These are phyloP conservation scores for Amanita fuliginea DNA, from an alignment of 768 basidiomycete species.

Conservation along the genomic window DNA sequence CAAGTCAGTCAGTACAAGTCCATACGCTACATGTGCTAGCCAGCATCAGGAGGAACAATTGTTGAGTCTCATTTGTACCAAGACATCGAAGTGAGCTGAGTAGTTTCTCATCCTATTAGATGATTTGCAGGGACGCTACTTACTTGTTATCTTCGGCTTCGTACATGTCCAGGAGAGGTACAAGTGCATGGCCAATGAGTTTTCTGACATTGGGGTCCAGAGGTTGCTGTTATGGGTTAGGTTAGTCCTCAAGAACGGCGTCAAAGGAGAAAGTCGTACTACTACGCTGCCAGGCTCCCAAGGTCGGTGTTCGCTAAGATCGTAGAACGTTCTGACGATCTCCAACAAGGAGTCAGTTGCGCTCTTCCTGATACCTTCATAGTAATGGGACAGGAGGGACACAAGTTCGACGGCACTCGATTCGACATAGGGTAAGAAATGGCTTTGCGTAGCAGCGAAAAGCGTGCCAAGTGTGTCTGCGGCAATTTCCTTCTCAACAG, in stretches of 20 bases:
- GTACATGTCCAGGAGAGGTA: slow-evolving; percentile 77
- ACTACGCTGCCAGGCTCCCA: slow-evolving; percentile 69
- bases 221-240: slow-evolving; percentile 18
- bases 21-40: slow-evolving; percentile 20
- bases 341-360: slow-evolving; percentile 82
- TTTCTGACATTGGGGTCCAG: slow-evolving; percentile 65
- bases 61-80: slow-evolving; percentile 48
- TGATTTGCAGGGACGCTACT: slow-evolving; percentile 22
- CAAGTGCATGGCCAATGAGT: slow-evolving; percentile 65
- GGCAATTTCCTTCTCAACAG: slow-evolving; percentile 98
- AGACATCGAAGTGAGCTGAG: slow-evolving; percentile 77
- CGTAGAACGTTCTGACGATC: slow-evolving; percentile 86
- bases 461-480: slow-evolving; percentile 91
- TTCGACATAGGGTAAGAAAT: slow-evolving; percentile 92
- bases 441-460: slow-evolving; percentile 67
- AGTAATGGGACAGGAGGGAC: slow-evolving; percentile 78
- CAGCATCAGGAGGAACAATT: slow-evolving; percentile 7
- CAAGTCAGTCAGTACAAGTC: slow-evolving; percentile 12
- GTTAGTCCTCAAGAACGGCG: background rate
- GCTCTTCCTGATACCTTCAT: slow-evolving; percentile 95
- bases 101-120: slow-evolving; percentile 38
- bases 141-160: slow-evolving; percentile 96
- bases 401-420: slow-evolving; percentile 69
- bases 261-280: slow-evolving; percentile 29
- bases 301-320: slow-evolving; percentile 68